Percentiles rank a stretch among this genome's conserved stretches.
Evolutionary conservation across 1,139 yeast genomes (phyloP).

Genomic region (Blastobotrys illinoisensis): DNA sequence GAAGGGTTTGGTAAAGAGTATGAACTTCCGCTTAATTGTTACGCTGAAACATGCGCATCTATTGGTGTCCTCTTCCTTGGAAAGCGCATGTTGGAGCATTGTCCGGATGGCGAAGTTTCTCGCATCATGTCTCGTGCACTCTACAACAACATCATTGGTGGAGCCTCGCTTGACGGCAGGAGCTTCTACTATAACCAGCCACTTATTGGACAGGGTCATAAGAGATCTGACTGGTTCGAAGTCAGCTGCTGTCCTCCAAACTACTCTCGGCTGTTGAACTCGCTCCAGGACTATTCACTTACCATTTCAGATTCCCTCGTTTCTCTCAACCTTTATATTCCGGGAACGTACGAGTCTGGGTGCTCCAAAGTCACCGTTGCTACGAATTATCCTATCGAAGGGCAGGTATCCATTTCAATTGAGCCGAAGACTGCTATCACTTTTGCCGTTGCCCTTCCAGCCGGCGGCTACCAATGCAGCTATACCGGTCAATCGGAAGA

Average conservation of each 20-base stretch:
- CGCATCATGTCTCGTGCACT: conserved; percentile 7
- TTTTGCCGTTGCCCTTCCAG: conserved; percentile 4
- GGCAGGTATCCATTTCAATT: background rate
- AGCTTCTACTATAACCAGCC: conserved; percentile 9
- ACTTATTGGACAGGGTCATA: conserved; percentile 20
- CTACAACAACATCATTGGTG: conserved; percentile 8
- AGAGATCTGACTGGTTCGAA: conserved; percentile 25
- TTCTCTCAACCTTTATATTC: conserved; percentile 5
- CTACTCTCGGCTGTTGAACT: conserved; percentile 13
- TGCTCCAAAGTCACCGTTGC: background rate
- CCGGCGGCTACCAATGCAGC: background rate
- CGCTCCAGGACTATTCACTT: conserved; percentile 4
- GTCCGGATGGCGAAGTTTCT: conserved; percentile 2
- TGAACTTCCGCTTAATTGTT: conserved; percentile 25
- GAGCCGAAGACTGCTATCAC: background rate
- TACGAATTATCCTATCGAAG: conserved; percentile 6
- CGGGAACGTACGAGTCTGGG: conserved; percentile 1
- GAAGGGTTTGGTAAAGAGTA: conserved; percentile 29
- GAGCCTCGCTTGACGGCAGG: conserved; percentile 8
- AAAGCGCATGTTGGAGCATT: conserved; percentile 5
- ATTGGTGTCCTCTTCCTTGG: conserved; percentile 9
- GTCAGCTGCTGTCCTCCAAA: conserved; percentile 30
- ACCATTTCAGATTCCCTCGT: background rate
- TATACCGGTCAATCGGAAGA: background rate
- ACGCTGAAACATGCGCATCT: conserved; percentile 28